phyloP scores from a whole-genome alignment of 2,329 filamentous ascomycete species.

The Neopestalotiopsis sp. region DNA sequence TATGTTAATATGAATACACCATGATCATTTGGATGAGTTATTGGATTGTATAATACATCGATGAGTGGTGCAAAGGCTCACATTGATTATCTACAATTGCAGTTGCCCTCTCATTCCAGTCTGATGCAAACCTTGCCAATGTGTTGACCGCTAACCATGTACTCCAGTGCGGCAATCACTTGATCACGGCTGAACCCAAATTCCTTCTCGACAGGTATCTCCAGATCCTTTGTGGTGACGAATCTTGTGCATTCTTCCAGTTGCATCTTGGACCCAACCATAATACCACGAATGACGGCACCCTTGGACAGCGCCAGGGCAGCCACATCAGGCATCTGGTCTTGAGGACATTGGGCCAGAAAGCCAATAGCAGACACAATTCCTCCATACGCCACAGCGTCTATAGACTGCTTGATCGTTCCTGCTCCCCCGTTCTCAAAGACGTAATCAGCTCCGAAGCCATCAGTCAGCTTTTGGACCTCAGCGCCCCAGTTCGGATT shows the following conservation, averaged over 20 bases:
- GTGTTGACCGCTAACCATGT: not conserved
- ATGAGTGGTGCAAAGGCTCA: not conserved
- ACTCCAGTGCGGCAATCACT: not conserved
- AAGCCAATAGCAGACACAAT: slow-evolving; percentile 52
- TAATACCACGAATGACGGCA: slow-evolving; percentile 2
- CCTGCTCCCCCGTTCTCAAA: slow-evolving; percentile 46
- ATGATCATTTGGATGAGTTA: too few species aligned
- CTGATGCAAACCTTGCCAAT: slow-evolving; percentile 7
- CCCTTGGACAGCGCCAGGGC: not conserved
- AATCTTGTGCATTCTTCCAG: not conserved
- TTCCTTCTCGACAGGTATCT: not conserved
- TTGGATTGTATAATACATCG: not conserved
- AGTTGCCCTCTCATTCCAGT: not conserved
- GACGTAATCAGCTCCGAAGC: slow-evolving; percentile 48
- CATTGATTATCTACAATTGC: not conserved
- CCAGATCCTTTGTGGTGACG: not conserved
- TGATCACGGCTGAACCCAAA: not conserved
- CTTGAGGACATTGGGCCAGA: slow-evolving; percentile 12
- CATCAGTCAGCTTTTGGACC: slow-evolving; percentile 47
- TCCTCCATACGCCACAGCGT: slow-evolving; percentile 50
- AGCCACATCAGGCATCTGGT: slow-evolving; percentile 3
- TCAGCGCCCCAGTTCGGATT: slow-evolving; percentile 50
- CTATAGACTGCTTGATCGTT: slow-evolving; percentile 50
- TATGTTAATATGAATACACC: too few species aligned
- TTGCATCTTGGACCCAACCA: not conserved